Evolutionary conservation across 352 stramenopile species (phyloP), one percentile per base, ranked within the genome.

Genomic region (Phytophthora sp.): DNA sequence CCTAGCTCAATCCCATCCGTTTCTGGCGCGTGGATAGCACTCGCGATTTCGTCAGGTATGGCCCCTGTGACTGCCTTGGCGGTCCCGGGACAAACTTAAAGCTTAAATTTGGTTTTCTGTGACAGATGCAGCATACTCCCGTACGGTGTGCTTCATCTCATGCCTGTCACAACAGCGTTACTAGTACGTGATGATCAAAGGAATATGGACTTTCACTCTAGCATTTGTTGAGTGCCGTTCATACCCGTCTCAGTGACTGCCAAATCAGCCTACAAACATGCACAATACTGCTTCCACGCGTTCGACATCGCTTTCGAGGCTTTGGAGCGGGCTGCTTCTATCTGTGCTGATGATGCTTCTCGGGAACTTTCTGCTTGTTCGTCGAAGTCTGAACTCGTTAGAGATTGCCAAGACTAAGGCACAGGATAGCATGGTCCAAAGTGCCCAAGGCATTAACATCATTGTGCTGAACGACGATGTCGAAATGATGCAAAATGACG

Each of bases 81-180:
- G n/a, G n/a, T n/a, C n/a, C n/a, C n/a, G n/a, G n/a, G n/a, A n/a
- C n/a, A n/a, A n/a, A 9, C 18, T 44, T 24, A 12, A 28, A 49
- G 41, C 30, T 34, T 49, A 49, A 49, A 49, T 32, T 32, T 20
- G 41, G 21, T n/a, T 49, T 12, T 20, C 13, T 49, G 41, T 32
- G 41, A 49, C 41, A 46, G 39, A 24, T 42, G 35, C 3, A 12
- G 35, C 35, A 45, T 45, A 20, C 17, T 28, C 41, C 23, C 41
- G 23, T 49, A 23, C 15, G 18, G 10, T 15, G 6, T 11, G 23
- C 21, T 49, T 11, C 12, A 49, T 49, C 42, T 49, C 42, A 49
- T 21, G 11, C 38, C 28, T 46, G 39, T 49, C 42, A 49, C 42
- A 49, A 23, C 42, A 32, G 21, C 15, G 5, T 23, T 49, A 20